A percentile compares a stretch with the other conserved stretches of the same genome.
Conservation (phyloP, 345 rosid genomes). For the Rhodomyrtus tomentosa region DNA sequence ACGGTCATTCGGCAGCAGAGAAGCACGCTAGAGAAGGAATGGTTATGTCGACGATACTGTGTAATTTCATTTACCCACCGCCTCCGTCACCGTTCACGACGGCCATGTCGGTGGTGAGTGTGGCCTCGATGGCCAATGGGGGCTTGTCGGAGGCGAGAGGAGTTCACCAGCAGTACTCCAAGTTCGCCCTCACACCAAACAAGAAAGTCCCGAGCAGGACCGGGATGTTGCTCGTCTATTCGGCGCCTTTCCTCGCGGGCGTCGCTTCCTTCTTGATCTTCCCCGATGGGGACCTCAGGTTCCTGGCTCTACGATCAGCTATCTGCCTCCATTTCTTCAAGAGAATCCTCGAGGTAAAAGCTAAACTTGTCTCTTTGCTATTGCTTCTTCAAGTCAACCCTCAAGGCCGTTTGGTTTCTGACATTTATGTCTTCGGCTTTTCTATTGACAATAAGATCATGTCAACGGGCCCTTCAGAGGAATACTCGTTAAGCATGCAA, state of each 20-base stretch:
- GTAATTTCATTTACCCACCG: constrained; percentile 15
- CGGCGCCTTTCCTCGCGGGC: constrained; percentile 49
- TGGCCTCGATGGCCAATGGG: constrained; percentile 11
- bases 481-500: not conserved
- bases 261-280: constrained; percentile 37
- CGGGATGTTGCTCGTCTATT: constrained; percentile 49
- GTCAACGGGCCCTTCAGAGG: not conserved
- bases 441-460: not conserved
- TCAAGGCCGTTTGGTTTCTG: not conserved
- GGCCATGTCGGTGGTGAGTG: constrained; percentile 17
- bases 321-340: constrained; percentile 66
- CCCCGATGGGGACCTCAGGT: constrained; percentile 25
- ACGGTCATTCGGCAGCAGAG: not conserved
- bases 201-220: constrained; percentile 26
- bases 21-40: not conserved
- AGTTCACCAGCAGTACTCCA: constrained; percentile 15
- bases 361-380: not conserved
- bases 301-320: constrained; percentile 34
- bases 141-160: constrained; percentile 42
- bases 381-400: not conserved
- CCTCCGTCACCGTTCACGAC: constrained; percentile 25
- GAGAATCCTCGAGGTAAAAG: constrained; percentile 40
- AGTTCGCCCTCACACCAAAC: not conserved
- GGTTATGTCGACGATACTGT: not conserved
- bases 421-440: not conserved